Evolutionary conservation across 139 green algal species (phyloP).

Genomic region (Volvox africanus): DNA sequence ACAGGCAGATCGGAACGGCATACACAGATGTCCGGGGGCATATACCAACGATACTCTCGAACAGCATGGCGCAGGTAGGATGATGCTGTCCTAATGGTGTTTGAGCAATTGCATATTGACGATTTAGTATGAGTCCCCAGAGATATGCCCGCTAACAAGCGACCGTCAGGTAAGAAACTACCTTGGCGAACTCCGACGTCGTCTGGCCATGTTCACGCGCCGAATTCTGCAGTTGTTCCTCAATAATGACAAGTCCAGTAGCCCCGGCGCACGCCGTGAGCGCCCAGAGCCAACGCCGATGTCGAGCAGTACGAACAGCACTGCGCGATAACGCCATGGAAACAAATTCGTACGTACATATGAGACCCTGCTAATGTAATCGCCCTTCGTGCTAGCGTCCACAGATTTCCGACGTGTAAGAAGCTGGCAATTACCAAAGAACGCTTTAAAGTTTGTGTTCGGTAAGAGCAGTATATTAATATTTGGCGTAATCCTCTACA

Average conservation of each 20-base stretch:
- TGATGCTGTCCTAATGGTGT: background rate
- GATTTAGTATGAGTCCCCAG: background rate
- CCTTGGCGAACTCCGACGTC: background rate
- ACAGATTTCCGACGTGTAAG: no score
- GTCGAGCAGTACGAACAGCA: background rate
- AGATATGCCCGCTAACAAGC: background rate
- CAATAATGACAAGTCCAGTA: background rate
- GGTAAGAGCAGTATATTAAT: no score
- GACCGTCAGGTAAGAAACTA: background rate
- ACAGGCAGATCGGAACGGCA: background rate
- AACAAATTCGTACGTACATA: background rate
- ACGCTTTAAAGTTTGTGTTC: no score
- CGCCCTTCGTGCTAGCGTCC: no score
- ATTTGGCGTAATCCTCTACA: no score
- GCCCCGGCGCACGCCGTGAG: conserved; percentile 3
- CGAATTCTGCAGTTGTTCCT: background rate
- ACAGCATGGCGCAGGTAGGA: background rate
- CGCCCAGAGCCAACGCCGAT: conserved; percentile 11
- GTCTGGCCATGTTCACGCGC: conserved; percentile 5
- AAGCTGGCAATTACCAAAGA: no score
- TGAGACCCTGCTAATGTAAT: background rate
- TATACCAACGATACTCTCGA: background rate
- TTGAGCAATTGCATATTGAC: background rate
- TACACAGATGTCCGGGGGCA: background rate
- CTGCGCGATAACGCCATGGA: conserved; percentile 9